These are phyloP conservation scores for Sugiyamaella sp. DNA, from an alignment of 1,139 yeast genomes.

Conservation along the genomic window DNA sequence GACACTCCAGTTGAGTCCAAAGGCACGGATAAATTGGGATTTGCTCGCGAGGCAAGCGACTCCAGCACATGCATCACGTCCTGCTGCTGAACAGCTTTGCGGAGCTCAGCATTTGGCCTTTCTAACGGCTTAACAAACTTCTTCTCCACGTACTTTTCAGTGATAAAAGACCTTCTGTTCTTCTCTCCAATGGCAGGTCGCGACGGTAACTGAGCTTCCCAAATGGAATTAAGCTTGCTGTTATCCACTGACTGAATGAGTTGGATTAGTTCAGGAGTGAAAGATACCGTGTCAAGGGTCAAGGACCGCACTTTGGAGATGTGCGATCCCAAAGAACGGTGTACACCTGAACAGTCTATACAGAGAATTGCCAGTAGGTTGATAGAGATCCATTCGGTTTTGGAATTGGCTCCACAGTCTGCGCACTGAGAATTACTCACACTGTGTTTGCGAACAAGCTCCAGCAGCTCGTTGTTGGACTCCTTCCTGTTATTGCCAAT, in stretches of 20 bases:
- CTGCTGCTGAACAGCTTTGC: conserved; percentile 42
- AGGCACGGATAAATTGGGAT: conserved; percentile 38
- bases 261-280: conserved; percentile 66
- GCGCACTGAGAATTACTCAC: conserved; percentile 70
- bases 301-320: conserved; percentile 78
- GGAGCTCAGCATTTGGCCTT: conserved; percentile 43
- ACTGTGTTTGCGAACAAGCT: conserved; percentile 40
- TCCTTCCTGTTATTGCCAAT: background rate
- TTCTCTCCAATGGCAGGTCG: conserved; percentile 47
- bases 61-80: conserved; percentile 40
- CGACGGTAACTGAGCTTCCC: conserved; percentile 48
- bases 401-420: conserved; percentile 68
- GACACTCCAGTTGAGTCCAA: conserved; percentile 25
- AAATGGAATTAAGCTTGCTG: conserved; percentile 59
- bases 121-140: conserved; percentile 41
- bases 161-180: conserved; percentile 44
- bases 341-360: conserved; percentile 77
- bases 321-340: conserved; percentile 73
- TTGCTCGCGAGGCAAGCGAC: conserved; percentile 49
- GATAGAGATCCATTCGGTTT: conserved; percentile 87
- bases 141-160: conserved; percentile 48
- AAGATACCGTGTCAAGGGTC: conserved; percentile 68
- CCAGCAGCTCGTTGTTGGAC: conserved; percentile 19
- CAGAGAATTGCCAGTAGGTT: conserved; percentile 75
- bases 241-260: conserved; percentile 66